Percentiles rank a stretch among this genome's conserved stretches.
Evolutionary conservation across 1,284 basidiomycete species (phyloP).

Genomic region (Ceratorhiza oryzae-sativae): DNA sequence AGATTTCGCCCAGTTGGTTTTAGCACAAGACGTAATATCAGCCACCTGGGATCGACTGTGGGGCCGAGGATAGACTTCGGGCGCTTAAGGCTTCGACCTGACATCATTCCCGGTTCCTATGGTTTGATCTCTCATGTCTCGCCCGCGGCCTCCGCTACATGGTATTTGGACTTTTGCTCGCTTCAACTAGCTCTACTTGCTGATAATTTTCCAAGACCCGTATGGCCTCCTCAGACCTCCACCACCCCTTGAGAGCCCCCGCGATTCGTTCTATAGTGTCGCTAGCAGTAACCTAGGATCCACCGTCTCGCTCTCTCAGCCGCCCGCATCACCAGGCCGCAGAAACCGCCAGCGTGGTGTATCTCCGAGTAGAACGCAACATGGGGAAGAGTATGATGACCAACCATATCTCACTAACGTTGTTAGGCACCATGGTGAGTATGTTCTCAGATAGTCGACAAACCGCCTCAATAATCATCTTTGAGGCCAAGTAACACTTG

Average conservation of each 20-base stretch:
- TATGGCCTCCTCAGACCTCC: slow-evolving; percentile 35
- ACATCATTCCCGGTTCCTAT: slow-evolving; percentile 20
- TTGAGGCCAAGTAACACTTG: slow-evolving; percentile 32
- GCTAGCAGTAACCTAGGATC: background rate
- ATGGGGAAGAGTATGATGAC: slow-evolving; percentile 36
- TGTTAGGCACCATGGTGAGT: slow-evolving; percentile 36
- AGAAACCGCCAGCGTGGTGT: slow-evolving; percentile 24
- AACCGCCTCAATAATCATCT: background rate
- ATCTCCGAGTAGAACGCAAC: slow-evolving; percentile 31
- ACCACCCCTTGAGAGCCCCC: slow-evolving; percentile 22
- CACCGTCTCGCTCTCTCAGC: slow-evolving; percentile 19
- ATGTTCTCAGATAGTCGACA: background rate
- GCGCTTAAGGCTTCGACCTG: slow-evolving; percentile 4
- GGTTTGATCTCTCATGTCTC: slow-evolving; percentile 27
- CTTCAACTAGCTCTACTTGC: background rate
- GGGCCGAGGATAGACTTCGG: background rate
- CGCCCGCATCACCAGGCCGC: slow-evolving; percentile 13
- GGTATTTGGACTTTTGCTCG: background rate
- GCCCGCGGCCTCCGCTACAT: slow-evolving; percentile 39
- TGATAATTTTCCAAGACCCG: slow-evolving; percentile 12
- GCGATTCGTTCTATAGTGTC: slow-evolving; percentile 17
- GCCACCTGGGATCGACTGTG: too few relatives aligned
- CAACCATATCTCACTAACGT: slow-evolving; percentile 34
- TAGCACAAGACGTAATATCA: too few relatives aligned
- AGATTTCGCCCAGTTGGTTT: too few relatives aligned